phyloP scores from a whole-genome alignment of 257 asterid genomes.

The Solanum virginianum region DNA sequence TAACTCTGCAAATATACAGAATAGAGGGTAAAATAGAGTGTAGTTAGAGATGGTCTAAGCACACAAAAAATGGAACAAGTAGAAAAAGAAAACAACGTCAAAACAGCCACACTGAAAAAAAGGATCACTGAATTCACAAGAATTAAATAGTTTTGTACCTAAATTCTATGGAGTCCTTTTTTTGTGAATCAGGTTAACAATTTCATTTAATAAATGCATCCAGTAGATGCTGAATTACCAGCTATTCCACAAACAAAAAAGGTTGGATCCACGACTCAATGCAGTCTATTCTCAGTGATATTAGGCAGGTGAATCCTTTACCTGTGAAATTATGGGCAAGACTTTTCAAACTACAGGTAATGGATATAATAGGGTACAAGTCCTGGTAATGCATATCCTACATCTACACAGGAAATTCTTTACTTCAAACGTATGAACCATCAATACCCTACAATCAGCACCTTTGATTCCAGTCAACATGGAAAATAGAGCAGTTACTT shows the following conservation, averaged over 20 bases:
- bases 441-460: background rate
- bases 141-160: background rate
- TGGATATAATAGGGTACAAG: background rate
- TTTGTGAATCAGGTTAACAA: background rate
- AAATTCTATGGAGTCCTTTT: background rate
- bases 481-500: background rate
- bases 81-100: background rate
- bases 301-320: background rate
- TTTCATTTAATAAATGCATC: background rate
- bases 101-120: background rate
- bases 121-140: background rate
- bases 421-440: background rate
- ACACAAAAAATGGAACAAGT: background rate
- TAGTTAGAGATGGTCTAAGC: background rate
- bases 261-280: background rate
- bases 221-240: background rate
- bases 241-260: background rate
- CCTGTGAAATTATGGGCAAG: background rate
- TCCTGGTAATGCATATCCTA: background rate
- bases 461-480: background rate
- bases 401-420: background rate
- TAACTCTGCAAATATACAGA: too few species aligned
- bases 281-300: background rate
- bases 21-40: too few species aligned
- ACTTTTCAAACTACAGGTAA: background rate